Evolutionary conservation across 2,329 filamentous ascomycete genomes (phyloP), one percentile per base, ranked within the genome.

Genomic region (Gaeumannomyces tritici): DNA sequence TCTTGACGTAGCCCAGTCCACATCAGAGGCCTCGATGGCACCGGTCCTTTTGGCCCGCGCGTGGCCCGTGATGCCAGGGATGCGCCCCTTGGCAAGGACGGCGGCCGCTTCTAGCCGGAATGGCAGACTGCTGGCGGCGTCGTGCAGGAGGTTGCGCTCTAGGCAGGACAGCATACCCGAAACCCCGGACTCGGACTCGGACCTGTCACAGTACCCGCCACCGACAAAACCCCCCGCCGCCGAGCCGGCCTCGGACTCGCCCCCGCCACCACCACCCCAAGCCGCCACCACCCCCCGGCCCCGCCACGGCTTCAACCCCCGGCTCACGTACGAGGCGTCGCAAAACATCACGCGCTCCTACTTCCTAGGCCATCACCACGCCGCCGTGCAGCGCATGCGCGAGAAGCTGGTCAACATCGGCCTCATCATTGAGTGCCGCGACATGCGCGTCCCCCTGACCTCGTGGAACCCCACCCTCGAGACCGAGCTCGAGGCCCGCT

Each of bases 391-490:
- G 59, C 89, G 90, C 72, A 96, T 98, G 88, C 90, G 90, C 72
- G 84, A 84, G 54, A 82, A 90, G 72, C 83, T 99, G 59, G 86
- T 87, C 31, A 87, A 86, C 65, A 90, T 97, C 69, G 89, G 93
- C 70, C 86, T 98, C 56, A 86, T 99, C 62, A 85, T 99, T 71
- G 95, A 99, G 78, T 97, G 93, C 74, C 90, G 95, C 71, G 95
- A 99, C 78, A 92, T 92, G 72, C 88, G 95, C 59, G 87, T 96
- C 0, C 95, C 95, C 0, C 77, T 98, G 12, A 93, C 92, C 0
- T 95, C 91, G 3, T 86, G 91, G 67, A 99, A 99, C 72, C 93
- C 93, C 0, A 77, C 93, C 57, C 93, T 99, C 68, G 93, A 98
- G 72, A 82, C 87, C 65, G 83, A 85, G 35, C 79, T 98, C 57